Evolutionary conservation across 1,139 yeast genomes (phyloP).

Genomic region (Pneumocystis canis): DNA sequence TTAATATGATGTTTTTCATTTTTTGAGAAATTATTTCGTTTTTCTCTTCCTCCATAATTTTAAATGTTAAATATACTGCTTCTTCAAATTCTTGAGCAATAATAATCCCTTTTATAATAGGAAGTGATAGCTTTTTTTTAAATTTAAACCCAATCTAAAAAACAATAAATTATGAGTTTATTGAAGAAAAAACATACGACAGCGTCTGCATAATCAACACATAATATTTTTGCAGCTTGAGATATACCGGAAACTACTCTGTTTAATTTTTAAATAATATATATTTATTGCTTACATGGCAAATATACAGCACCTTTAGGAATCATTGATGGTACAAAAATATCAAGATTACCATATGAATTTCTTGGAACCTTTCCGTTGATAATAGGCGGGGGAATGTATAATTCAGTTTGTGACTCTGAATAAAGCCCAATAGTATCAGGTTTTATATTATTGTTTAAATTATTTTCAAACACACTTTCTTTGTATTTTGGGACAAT

Average conservation of each 20-base stretch:
- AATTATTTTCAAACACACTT: conserved; percentile 18
- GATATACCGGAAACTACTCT: neutral
- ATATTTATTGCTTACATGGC: conserved; percentile 26
- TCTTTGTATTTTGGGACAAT: conserved; percentile 22
- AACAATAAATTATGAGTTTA: neutral
- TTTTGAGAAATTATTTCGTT: conserved; percentile 33
- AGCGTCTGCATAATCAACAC: conserved; percentile 73
- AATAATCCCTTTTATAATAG: conserved; percentile 63
- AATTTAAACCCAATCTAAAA: conserved; percentile 58
- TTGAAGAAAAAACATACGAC: conserved; percentile 25
- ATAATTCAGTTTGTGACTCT: conserved; percentile 59
- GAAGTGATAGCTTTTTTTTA: conserved; percentile 35
- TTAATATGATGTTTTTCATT: conserved; percentile 40
- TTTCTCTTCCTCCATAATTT: conserved; percentile 41
- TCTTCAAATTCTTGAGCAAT: conserved; percentile 50
- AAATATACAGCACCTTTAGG: conserved; percentile 68
- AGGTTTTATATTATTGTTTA: conserved; percentile 36
- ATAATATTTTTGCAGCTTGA: conserved; percentile 54
- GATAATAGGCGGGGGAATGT: conserved; percentile 47
- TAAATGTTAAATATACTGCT: conserved; percentile 46
- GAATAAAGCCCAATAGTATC: conserved; percentile 48
- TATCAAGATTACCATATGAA: conserved; percentile 68
- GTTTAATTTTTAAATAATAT: conserved; percentile 1
- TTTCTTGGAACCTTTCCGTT: conserved; percentile 61
- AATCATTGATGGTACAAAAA: conserved; percentile 62